Evolutionary conservation across 805 yeast genomes (phyloP).

Genomic region (Hanseniaspora meyeri): DNA sequence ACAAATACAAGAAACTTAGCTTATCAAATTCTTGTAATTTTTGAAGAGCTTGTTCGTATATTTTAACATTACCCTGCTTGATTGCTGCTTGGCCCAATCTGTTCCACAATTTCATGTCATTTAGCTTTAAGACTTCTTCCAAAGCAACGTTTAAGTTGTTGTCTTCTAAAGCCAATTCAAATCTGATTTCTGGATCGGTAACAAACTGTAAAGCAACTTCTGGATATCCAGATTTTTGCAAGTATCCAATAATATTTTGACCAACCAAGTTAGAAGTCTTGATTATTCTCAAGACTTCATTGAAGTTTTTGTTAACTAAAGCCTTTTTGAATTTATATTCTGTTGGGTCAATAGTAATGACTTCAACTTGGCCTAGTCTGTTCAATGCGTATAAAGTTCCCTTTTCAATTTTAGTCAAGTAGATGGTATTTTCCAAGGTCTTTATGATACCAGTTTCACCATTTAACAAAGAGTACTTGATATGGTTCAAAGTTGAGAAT

Average conservation of each 20-base stretch:
- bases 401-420: constrained; percentile 61
- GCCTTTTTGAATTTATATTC: constrained; percentile 95
- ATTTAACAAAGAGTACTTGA: constrained; percentile 81
- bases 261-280: constrained; percentile 86
- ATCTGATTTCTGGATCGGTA: constrained; percentile 89
- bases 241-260: constrained; percentile 87
- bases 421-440: constrained; percentile 79
- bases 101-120: constrained; percentile 62
- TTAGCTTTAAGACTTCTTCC: constrained; percentile 69
- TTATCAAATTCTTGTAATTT: constrained; percentile 77
- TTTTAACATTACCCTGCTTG: constrained; percentile 72
- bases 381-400: constrained; percentile 66
- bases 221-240: constrained; percentile 91
- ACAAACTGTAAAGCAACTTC: constrained; percentile 96
- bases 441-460: constrained; percentile 93
- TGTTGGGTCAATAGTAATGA: constrained; percentile 77
- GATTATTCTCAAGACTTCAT: constrained; percentile 82
- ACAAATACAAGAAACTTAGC: constrained; percentile 74
- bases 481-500: constrained; percentile 89
- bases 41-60: constrained; percentile 81
- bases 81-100: constrained; percentile 76
- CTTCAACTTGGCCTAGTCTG: constrained; percentile 75
- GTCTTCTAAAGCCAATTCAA: constrained; percentile 89
- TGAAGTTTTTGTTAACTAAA: constrained; percentile 74
- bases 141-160: constrained; percentile 81